Conservation (phyloP, 257 asterid species). For the Catharanthus roseus region DNA sequence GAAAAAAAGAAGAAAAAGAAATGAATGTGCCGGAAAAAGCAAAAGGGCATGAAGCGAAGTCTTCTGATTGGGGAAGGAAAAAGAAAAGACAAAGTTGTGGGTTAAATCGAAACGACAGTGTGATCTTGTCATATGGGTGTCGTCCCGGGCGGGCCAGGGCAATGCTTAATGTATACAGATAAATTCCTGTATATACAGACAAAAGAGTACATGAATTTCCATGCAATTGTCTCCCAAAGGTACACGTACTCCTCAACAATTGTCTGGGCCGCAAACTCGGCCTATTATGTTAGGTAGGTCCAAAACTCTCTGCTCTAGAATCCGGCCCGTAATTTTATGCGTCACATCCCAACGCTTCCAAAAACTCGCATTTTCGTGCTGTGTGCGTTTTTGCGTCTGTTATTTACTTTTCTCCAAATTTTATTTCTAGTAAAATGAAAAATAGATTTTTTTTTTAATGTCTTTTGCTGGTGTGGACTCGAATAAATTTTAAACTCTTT, state of each 20-base stretch:
- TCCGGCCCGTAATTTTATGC: neutral
- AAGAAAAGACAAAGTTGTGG: conserved; percentile 27
- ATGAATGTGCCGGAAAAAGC: neutral
- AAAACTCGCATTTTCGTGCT: neutral
- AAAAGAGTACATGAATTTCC: conserved; percentile 21
- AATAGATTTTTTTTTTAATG: too few relatives aligned
- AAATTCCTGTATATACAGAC: conserved; percentile 17
- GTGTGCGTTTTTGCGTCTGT: too few relatives aligned
- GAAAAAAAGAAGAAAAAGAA: neutral
- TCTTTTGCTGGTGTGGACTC: too few relatives aligned
- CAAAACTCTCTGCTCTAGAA: neutral
- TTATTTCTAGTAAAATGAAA: too few relatives aligned
- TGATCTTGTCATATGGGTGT: conserved; percentile 9
- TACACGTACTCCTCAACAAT: conserved; percentile 13
- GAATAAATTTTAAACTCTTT: too few relatives aligned
- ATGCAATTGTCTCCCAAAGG: conserved; percentile 24
- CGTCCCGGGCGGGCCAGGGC: conserved; percentile 12
- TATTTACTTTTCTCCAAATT: too few relatives aligned
- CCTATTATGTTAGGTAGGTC: neutral
- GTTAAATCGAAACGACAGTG: conserved; percentile 28
- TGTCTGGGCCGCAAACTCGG: conserved; percentile 9
- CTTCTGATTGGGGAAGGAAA: too few relatives aligned
- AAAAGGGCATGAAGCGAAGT: too few relatives aligned
- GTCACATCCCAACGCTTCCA: neutral
- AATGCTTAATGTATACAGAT: conserved; percentile 2